These are phyloP conservation scores for Coniosporium tulheliwenetii DNA, from an alignment of 2,329 filamentous ascomycete genomes.

Conservation along the genomic window DNA sequence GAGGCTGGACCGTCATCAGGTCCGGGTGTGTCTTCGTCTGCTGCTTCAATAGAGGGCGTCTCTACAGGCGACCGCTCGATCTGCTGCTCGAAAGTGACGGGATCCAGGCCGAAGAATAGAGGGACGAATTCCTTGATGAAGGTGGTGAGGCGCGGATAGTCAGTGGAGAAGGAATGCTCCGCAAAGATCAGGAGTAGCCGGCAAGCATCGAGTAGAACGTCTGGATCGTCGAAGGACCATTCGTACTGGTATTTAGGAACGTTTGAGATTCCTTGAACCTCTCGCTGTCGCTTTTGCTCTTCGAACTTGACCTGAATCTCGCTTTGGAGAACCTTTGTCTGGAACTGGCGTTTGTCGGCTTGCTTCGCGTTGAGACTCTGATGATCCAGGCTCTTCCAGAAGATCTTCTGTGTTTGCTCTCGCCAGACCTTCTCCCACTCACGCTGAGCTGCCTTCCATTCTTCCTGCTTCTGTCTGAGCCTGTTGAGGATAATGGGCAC, in stretches of 20 bases:
- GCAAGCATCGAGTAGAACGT: slow-evolving; percentile 35
- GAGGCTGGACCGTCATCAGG: slow-evolving; percentile 57
- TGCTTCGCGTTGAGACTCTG: slow-evolving; percentile 84
- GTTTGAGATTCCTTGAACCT: slow-evolving; percentile 32
- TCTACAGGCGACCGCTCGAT: slow-evolving; percentile 30
- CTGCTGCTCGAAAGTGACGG: slow-evolving; percentile 47
- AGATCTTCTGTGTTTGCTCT: slow-evolving; percentile 84
- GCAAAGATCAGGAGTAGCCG: slow-evolving; percentile 27
- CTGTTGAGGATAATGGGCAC: slow-evolving; percentile 78
- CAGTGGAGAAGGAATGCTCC: slow-evolving; percentile 24
- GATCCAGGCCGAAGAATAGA: slow-evolving; percentile 33
- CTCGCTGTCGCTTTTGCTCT: slow-evolving; percentile 61
- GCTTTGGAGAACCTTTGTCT: slow-evolving; percentile 76
- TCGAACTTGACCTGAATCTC: slow-evolving; percentile 88
- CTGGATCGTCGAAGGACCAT: slow-evolving; percentile 48
- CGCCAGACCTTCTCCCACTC: slow-evolving; percentile 99
- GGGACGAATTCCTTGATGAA: slow-evolving; percentile 35
- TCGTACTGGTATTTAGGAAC: slow-evolving; percentile 57
- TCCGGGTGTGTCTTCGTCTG: slow-evolving; percentile 47
- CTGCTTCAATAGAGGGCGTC: slow-evolving; percentile 52
- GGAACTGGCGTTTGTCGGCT: slow-evolving; percentile 80
- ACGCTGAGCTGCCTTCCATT: slow-evolving; percentile 91
- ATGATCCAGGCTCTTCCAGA: slow-evolving; percentile 91
- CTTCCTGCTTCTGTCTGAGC: slow-evolving; percentile 90
- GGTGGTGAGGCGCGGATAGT: slow-evolving; percentile 26